phyloP scores from a whole-genome alignment of 2,329 filamentous ascomycete genomes.

The Thielaviopsis punctulata region DNA sequence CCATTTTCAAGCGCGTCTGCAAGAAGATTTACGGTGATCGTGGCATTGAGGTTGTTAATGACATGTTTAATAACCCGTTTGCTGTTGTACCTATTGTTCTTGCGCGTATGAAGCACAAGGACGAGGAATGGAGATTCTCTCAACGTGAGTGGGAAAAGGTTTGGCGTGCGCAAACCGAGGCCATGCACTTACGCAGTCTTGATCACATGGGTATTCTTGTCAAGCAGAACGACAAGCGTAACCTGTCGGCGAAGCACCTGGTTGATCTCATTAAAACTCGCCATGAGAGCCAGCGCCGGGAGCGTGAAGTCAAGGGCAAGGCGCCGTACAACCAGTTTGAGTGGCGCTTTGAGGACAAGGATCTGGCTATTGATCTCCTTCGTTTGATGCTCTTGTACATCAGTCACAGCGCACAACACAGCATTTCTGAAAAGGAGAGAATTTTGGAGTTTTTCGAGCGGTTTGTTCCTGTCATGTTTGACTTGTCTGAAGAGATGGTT shows the following conservation, averaged over 20 bases:
- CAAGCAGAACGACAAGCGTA: slow-evolving; percentile 78
- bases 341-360: slow-evolving; percentile 56
- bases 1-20: slow-evolving; percentile 90
- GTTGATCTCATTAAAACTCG: slow-evolving; percentile 83
- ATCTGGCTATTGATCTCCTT: slow-evolving; percentile 45
- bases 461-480: slow-evolving; percentile 63
- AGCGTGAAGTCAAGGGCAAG: slow-evolving; percentile 44
- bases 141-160: slow-evolving; percentile 98
- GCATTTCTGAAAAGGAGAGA: slow-evolving; percentile 54
- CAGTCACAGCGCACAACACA: slow-evolving; percentile 51
- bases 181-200: slow-evolving; percentile 87
- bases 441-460: slow-evolving; percentile 60
- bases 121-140: slow-evolving; percentile 94
- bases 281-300: slow-evolving; percentile 73
- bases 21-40: slow-evolving; percentile 94
- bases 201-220: slow-evolving; percentile 91
- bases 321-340: slow-evolving; percentile 55
- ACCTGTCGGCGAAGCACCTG: slow-evolving; percentile 77
- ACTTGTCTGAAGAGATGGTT: slow-evolving; percentile 52
- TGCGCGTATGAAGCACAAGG: slow-evolving; percentile 80
- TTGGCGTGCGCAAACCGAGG: slow-evolving; percentile 89
- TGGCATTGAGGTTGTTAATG: slow-evolving; percentile 68
- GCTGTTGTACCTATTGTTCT: slow-evolving; percentile 79
- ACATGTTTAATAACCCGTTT: slow-evolving; percentile 71
- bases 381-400: slow-evolving; percentile 48